phyloP scores from a whole-genome alignment of 768 basidiomycete species.

The Tremella fuciformis region DNA sequence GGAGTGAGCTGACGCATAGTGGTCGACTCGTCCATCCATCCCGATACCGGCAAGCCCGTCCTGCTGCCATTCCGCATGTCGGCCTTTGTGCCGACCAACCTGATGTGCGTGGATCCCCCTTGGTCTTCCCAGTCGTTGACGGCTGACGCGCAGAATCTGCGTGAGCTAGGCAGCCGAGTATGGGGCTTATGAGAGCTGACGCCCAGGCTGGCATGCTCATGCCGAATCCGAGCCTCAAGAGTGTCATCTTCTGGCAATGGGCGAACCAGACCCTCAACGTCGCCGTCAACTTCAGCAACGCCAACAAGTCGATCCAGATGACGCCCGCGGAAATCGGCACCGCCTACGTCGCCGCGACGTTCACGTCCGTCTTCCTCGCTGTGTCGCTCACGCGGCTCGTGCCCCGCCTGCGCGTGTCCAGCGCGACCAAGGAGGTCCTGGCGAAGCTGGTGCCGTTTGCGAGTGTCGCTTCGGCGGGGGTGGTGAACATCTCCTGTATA shows the following conservation, averaged over 20 bases:
- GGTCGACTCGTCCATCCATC: conserved; percentile 49
- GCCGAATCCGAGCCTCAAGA: conserved; percentile 51
- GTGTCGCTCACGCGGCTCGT: conserved; percentile 53
- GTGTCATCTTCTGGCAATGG: conserved; percentile 51
- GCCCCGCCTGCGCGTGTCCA: conserved; percentile 43
- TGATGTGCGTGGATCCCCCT: conserved; percentile 39
- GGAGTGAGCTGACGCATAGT: conserved; percentile 28
- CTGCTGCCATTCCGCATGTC: conserved; percentile 54
- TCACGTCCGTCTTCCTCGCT: conserved; percentile 53
- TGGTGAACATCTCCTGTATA: conserved; percentile 54
- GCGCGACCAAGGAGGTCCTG: conserved; percentile 38
- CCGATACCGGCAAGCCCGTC: conserved; percentile 54
- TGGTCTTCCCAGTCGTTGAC: neutral
- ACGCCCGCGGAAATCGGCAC: conserved; percentile 51
- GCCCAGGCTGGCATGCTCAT: conserved; percentile 54
- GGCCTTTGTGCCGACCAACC: conserved; percentile 55
- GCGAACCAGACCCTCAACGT: conserved; percentile 55
- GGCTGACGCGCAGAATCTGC: conserved; percentile 17
- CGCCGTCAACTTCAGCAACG: conserved; percentile 53
- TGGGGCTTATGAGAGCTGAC: neutral
- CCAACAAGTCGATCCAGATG: conserved; percentile 54
- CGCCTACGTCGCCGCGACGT: conserved; percentile 53
- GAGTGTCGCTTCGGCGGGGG: conserved; percentile 53
- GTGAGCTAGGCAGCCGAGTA: conserved; percentile 6
- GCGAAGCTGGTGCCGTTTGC: conserved; percentile 52